phyloP scores from a whole-genome alignment of 768 basidiomycete genomes.

The Lactifluus subvellereus region DNA sequence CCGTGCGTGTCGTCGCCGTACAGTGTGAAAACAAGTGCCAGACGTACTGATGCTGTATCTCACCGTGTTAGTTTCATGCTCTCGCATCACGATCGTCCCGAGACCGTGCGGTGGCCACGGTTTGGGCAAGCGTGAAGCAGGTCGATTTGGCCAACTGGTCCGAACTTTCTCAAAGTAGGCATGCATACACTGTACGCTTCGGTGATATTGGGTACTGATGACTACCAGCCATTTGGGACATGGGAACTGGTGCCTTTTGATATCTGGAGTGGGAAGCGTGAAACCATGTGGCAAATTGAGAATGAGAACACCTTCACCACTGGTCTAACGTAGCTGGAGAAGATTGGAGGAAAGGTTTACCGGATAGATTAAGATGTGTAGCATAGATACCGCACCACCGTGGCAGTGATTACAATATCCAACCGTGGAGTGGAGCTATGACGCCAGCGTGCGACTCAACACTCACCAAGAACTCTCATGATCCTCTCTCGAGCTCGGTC shows the following conservation, averaged over 20 bases:
- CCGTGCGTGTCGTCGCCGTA: background rate
- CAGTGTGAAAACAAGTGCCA: too few relatives aligned
- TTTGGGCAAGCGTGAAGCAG: background rate
- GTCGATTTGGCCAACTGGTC: background rate
- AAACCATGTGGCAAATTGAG: background rate
- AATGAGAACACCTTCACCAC: too few relatives aligned
- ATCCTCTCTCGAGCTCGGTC: constrained; percentile 4
- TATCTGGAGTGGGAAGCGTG: background rate
- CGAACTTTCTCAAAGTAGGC: background rate
- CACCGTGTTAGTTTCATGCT: background rate
- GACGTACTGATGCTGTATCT: too few relatives aligned
- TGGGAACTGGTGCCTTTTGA: background rate
- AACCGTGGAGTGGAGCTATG: background rate
- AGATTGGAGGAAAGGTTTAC: too few relatives aligned
- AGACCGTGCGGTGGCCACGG: background rate
- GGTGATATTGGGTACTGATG: too few relatives aligned
- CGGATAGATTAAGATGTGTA: too few relatives aligned
- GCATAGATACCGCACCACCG: too few relatives aligned
- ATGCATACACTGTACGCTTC: too few relatives aligned
- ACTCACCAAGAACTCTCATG: background rate
- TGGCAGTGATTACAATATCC: background rate
- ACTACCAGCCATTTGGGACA: background rate
- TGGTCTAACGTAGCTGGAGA: too few relatives aligned
- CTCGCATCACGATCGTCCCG: background rate
- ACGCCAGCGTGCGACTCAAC: background rate